These are phyloP conservation scores for Melastoma candidum DNA, from an alignment of 441 rosid genomes.

Conservation along the genomic window DNA sequence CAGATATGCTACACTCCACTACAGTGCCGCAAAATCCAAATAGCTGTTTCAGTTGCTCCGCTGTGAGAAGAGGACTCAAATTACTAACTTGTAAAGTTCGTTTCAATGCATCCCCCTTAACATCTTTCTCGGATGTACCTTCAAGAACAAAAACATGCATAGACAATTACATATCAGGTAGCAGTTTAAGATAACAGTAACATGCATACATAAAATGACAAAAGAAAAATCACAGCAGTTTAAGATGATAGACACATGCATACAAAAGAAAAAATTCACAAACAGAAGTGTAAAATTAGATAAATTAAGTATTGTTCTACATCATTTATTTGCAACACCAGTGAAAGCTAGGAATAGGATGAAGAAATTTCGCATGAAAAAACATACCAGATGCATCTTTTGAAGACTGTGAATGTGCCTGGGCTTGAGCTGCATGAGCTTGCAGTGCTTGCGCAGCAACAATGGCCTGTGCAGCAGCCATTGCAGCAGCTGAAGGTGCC, in stretches of 20 bases:
- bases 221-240: too few species aligned
- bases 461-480: slow-evolving; percentile 99
- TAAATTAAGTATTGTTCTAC: too few species aligned
- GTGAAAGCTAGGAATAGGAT: neutral
- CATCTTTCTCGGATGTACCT: slow-evolving; percentile 59
- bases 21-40: slow-evolving; percentile 94
- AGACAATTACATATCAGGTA: neutral
- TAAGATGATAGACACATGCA: too few species aligned
- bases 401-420: slow-evolving; percentile 70
- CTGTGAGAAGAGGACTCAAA: slow-evolving; percentile 86
- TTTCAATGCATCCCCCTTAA: slow-evolving; percentile 56
- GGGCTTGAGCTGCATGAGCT: slow-evolving; percentile 98
- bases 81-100: slow-evolving; percentile 96
- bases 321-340: too few species aligned
- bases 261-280: too few species aligned
- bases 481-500: slow-evolving; percentile 99
- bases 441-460: slow-evolving; percentile 99
- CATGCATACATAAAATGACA: slow-evolving; percentile 1
- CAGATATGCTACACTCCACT: slow-evolving; percentile 73
- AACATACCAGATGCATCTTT: slow-evolving; percentile 64
- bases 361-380: slow-evolving; percentile 2
- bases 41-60: slow-evolving; percentile 88
- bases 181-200: slow-evolving; percentile 3
- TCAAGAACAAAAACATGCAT: slow-evolving; percentile 12
- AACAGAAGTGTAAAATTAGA: too few species aligned